Conservation (phyloP, 495 filamentous ascomycete species). For the Lophium mytilinum region DNA sequence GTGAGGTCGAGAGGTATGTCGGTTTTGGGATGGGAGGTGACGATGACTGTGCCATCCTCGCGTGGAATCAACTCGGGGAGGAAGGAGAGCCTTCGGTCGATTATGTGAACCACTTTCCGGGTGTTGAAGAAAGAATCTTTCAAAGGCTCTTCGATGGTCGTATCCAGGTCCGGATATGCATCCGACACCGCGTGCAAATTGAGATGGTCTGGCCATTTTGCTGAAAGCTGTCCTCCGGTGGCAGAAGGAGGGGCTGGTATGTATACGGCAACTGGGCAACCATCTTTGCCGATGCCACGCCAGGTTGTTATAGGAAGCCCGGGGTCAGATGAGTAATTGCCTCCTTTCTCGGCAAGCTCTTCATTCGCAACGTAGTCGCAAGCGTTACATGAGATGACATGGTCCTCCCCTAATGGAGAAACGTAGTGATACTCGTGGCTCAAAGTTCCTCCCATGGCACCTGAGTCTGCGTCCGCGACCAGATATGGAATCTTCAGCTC, state of each 20-base stretch:
- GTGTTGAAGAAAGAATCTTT: not conserved
- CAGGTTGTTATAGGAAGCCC: slow-evolving; percentile 32
- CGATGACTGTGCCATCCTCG: not conserved
- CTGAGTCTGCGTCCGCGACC: slow-evolving; percentile 81
- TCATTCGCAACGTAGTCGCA: slow-evolving; percentile 81
- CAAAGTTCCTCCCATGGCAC: slow-evolving; percentile 86
- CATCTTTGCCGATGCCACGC: slow-evolving; percentile 63
- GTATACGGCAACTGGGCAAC: slow-evolving; percentile 58
- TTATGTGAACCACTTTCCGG: slow-evolving; percentile 1
- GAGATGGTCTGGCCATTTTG: slow-evolving; percentile 34
- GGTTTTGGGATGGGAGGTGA: not conserved
- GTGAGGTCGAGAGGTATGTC: slow-evolving; percentile 22
- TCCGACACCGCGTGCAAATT: slow-evolving; percentile 66
- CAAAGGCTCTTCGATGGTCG: slow-evolving; percentile 46
- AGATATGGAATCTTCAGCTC: slow-evolving; percentile 79
- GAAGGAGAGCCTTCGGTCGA: slow-evolving; percentile 2
- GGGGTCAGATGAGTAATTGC: not conserved
- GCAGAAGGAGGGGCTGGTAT: slow-evolving; percentile 37
- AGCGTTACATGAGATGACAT: slow-evolving; percentile 60
- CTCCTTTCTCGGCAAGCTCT: slow-evolving; percentile 52
- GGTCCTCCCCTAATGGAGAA: slow-evolving; percentile 77
- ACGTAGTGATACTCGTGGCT: slow-evolving; percentile 93
- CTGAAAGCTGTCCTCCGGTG: not conserved
- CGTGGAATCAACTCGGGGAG: not conserved
- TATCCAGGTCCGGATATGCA: slow-evolving; percentile 64